Evolutionary conservation across 345 rosid genomes (phyloP).

Genomic region (Cardiospermum halicacabum): DNA sequence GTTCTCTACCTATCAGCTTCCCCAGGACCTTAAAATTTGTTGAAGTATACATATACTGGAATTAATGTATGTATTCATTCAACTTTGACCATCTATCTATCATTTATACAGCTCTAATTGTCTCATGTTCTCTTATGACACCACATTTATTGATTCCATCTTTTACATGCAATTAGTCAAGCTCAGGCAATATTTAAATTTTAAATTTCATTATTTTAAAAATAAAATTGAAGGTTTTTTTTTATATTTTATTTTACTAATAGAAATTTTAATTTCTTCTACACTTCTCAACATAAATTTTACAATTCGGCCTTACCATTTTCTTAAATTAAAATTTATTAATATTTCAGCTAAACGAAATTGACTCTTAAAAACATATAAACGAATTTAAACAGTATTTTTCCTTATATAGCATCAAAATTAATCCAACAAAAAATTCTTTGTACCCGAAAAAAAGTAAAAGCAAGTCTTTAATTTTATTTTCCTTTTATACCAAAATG

Average conservation of each 20-base stretch:
- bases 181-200: conserved; percentile 85
- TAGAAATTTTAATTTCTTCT: no score
- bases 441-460: neutral
- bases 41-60: neutral
- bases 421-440: conserved; percentile 12
- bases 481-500: neutral
- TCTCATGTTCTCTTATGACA: neutral
- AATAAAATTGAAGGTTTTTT: no score
- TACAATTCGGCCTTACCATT: no score
- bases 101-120: conserved; percentile 4
- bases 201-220: no score
- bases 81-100: neutral
- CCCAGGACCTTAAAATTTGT: neutral
- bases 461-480: no score
- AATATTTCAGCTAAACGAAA: no score
- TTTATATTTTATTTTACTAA: no score
- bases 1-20: neutral
- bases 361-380: no score
- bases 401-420: conserved; percentile 29
- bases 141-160: conserved; percentile 7
- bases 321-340: no score
- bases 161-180: conserved; percentile 71
- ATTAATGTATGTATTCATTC: neutral
- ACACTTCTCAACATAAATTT: no score
- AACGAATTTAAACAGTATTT: no score